A percentile compares a stretch with the other conserved stretches of the same genome.
These are phyloP conservation scores for Suhomyces panamericanus DNA, from an alignment of 1,139 yeast genomes.

Conservation along the genomic window DNA sequence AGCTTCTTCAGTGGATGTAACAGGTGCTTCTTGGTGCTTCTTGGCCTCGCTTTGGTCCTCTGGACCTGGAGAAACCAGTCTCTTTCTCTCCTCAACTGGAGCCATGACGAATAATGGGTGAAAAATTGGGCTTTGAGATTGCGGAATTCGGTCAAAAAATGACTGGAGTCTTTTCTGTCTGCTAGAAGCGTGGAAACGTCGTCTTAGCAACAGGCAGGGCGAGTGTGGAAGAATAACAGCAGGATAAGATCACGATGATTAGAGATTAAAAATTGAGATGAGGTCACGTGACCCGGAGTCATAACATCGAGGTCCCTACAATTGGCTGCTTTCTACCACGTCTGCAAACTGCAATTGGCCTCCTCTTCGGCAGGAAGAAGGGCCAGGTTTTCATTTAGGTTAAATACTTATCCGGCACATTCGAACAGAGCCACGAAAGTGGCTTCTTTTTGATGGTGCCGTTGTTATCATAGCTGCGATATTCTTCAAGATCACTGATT, in stretches of 20 bases:
- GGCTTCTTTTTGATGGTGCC: conserved; percentile 38
- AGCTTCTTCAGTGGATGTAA: neutral
- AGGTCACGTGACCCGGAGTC: conserved; percentile 3
- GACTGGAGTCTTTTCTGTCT: no score
- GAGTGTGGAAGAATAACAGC: neutral
- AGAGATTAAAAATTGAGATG: neutral
- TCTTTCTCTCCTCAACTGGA: conserved; percentile 16
- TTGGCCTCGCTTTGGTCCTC: conserved; percentile 8
- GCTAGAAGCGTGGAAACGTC: no score
- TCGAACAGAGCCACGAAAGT: conserved; percentile 38
- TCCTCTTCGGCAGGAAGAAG: neutral
- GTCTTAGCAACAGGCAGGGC: no score
- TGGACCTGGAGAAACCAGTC: conserved; percentile 12
- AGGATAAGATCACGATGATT: neutral
- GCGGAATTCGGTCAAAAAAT: no score
- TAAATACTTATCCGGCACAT: conserved; percentile 35
- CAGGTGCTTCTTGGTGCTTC: conserved; percentile 8
- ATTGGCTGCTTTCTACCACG: neutral
- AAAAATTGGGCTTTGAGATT: neutral
- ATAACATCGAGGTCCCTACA: neutral
- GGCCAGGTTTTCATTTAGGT: neutral
- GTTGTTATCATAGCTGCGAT: conserved; percentile 32
- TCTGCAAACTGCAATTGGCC: conserved; percentile 4
- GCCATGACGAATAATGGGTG: conserved; percentile 8
- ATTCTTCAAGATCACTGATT: conserved; percentile 36